Base-by-base conservation (phyloP, 108 stramenopile species). In the Mediolabrus comicus region DNA sequence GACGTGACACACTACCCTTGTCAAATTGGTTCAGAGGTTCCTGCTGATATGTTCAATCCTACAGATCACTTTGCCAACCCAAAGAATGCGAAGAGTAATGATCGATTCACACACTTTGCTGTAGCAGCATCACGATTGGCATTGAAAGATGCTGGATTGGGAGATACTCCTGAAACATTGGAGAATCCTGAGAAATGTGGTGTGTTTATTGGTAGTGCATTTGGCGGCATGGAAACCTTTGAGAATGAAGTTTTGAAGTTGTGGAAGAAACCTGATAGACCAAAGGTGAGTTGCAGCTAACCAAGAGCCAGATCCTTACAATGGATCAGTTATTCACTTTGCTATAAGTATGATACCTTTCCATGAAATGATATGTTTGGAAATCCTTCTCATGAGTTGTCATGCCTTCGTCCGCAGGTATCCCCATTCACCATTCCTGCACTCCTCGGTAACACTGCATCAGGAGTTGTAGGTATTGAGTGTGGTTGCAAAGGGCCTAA, bases 371-470 rank as follows among this genome's bases (percentile, higher is more conserved):
- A n/a, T n/a, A n/a, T n/a, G n/a, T n/a, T n/a, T n/a, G n/a, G n/a
- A n/a, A n/a, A n/a, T n/a, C n/a, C n/a, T n/a, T n/a, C n/a, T n/a
- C n/a, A n/a, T n/a, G n/a, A n/a, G n/a, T n/a, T n/a, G n/a, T n/a
- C n/a, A n/a, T n/a, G n/a, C n/a, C n/a, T n/a, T n/a, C n/a, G n/a
- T 32, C 33, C 38, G 36, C 65, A 92, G 91, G 92, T 93, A 17
- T 92, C 91, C 2, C 97, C 97, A 12, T 97, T 96, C 79, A 95
- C 95, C 27, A 97, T 97, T 69, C 97, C 97, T 35, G 95, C 95
- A 19, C 69, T 97, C 32, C 81, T 97, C 26, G 95, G 94, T 54
- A 97, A 97, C 77, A 96, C 97, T 13, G 95, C 95, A 19, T 87
- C 90, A 7, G 97, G 97, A 65, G 92, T 97, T n/a, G 88, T 97